Percentiles rank a stretch among this genome's conserved stretches.
Evolutionary conservation across 768 basidiomycete genomes (phyloP).

Genomic region (Agrocybe chaxingu): DNA sequence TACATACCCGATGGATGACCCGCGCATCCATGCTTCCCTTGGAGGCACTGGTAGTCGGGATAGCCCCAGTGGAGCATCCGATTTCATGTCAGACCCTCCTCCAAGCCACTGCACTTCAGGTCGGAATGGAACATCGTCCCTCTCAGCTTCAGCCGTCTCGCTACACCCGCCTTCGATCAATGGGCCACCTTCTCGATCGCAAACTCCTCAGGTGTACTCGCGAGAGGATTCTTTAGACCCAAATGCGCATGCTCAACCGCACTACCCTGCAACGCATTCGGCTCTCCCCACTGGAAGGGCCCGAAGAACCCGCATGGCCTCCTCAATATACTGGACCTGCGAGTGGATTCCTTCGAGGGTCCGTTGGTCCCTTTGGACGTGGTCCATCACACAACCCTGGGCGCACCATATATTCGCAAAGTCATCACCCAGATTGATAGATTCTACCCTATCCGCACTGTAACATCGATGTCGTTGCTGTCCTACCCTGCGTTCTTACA

Average conservation of each 20-base stretch:
- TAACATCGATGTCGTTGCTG: no score
- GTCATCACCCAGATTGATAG: conserved; percentile 32
- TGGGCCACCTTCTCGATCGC: conserved; percentile 15
- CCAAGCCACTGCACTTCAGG: conserved; percentile 12
- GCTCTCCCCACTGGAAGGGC: conserved; percentile 21
- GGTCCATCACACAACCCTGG: conserved; percentile 43
- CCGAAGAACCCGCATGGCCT: conserved; percentile 24
- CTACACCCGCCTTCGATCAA: conserved; percentile 16
- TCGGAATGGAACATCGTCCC: conserved; percentile 12
- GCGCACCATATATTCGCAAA: conserved; percentile 63
- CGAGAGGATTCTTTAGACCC: conserved; percentile 17
- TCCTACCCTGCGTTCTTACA: no score
- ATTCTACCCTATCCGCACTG: not conserved
- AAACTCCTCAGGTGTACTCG: conserved; percentile 13
- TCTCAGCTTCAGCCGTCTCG: conserved; percentile 13
- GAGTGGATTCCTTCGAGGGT: conserved; percentile 46
- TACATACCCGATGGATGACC: not conserved
- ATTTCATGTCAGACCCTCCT: not conserved
- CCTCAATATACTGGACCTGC: conserved; percentile 44
- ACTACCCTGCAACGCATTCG: conserved; percentile 16
- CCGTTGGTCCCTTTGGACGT: conserved; percentile 37
- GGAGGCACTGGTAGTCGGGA: not conserved
- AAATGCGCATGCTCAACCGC: conserved; percentile 24
- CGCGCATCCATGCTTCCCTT: not conserved
- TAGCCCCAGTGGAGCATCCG: not conserved